phyloP scores from a whole-genome alignment of 306 rosid genomes.

The Argentina anserina region DNA sequence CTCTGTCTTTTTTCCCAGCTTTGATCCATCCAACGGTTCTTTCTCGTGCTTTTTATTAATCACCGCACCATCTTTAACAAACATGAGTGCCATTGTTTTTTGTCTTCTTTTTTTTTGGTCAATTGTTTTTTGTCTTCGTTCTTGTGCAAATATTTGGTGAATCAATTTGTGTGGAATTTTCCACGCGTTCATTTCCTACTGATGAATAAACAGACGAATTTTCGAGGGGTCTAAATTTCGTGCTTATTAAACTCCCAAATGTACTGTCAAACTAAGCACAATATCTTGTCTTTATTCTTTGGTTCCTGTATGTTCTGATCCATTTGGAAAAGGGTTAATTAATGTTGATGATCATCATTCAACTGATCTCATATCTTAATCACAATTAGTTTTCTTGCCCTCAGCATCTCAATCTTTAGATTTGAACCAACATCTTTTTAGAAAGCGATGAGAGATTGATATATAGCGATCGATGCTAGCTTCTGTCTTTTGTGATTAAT shows the following conservation, averaged over 20 bases:
- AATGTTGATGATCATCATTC: slow-evolving; percentile 16
- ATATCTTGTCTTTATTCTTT: slow-evolving; percentile 51
- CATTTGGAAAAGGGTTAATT: slow-evolving; percentile 42
- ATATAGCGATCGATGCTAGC: slow-evolving; percentile 10
- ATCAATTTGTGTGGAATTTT: slow-evolving; percentile 14
- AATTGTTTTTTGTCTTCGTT: slow-evolving; percentile 23
- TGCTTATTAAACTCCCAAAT: slow-evolving; percentile 20
- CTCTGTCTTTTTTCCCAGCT: slow-evolving; percentile 13
- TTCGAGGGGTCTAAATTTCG: slow-evolving; percentile 6
- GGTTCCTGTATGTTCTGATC: slow-evolving; percentile 76
- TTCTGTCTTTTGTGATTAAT: slow-evolving; percentile 1
- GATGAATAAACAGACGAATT: neutral
- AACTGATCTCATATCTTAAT: slow-evolving; percentile 30
- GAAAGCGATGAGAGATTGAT: slow-evolving; percentile 9
- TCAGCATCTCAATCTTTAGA: slow-evolving; percentile 29
- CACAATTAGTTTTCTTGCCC: slow-evolving; percentile 17
- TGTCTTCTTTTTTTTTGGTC: slow-evolving; percentile 14
- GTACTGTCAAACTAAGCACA: slow-evolving; percentile 28
- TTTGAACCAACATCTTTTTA: slow-evolving; percentile 29
- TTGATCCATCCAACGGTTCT: slow-evolving; percentile 35
- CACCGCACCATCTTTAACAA: slow-evolving; percentile 51
- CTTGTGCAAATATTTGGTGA: neutral
- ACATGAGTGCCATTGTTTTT: slow-evolving; percentile 36
- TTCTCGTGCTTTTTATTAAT: slow-evolving; percentile 32
- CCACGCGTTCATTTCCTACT: slow-evolving; percentile 20